phyloP scores from a whole-genome alignment of 345 rosid species.

The Melaleuca alternifolia region DNA sequence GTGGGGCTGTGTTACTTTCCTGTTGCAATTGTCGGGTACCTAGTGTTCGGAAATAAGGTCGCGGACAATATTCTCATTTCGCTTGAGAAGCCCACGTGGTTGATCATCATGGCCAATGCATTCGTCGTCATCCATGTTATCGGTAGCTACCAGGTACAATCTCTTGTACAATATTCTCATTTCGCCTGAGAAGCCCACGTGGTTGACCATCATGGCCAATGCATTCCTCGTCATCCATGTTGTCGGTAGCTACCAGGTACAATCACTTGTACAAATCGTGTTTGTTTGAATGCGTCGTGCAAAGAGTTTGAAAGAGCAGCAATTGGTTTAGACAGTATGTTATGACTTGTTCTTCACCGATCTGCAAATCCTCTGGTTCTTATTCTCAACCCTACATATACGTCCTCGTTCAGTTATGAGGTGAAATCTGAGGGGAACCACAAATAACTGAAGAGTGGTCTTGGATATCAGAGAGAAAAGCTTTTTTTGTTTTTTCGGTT shows the following conservation, averaged over 20 bases:
- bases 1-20: conserved; percentile 74
- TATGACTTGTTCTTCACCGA: neutral
- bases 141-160: conserved; percentile 68
- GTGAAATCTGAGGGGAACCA: neutral
- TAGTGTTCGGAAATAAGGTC: conserved; percentile 42
- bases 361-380: neutral
- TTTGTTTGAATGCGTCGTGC: neutral
- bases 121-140: conserved; percentile 69
- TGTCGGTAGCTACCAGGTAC: conserved; percentile 75
- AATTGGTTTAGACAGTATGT: neutral
- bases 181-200: conserved; percentile 48
- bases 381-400: neutral
- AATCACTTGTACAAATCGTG: neutral
- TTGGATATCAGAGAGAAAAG: neutral
- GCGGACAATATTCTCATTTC: conserved; percentile 63
- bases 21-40: conserved; percentile 57
- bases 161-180: conserved; percentile 46
- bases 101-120: conserved; percentile 43
- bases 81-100: conserved; percentile 58
- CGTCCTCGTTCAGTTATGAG: neutral
- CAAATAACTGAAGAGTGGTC: neutral
- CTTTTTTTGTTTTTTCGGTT: neutral
- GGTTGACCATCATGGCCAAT: conserved; percentile 59
- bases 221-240: conserved; percentile 63
- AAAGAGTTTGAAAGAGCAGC: neutral